Base-by-base conservation (phyloP, 1,284 basidiomycete species). In the Cutaneotrichosporon sp. region DNA sequence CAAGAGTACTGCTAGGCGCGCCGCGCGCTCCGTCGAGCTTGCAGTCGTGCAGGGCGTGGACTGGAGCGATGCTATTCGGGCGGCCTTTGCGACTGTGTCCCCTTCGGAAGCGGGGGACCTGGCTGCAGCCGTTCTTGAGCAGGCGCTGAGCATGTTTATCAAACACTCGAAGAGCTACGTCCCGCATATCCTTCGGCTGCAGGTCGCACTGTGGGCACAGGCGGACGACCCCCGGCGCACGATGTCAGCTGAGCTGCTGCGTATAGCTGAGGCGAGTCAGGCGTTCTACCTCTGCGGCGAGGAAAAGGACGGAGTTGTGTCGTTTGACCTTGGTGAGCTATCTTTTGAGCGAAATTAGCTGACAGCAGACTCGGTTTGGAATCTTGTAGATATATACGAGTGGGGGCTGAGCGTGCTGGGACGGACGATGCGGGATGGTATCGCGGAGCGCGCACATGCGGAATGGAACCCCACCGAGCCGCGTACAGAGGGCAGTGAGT, bases 251-350 rank as follows among this genome's bases (percentile, higher is more conserved):
- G 66, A 70, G 52, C 57, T 69, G 5, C 32, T 69, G 7, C 59
- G 63, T 4, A 52, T 72, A 5, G 51, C 59, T 16, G 66, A 66
- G 50, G 68, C 63, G 16, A 59, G 61, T 26, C 44, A 57, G 37
- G 55, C 70, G n/a, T 60, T 70, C 31, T 54, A 60, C 31, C 50
- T 54, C 20, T 62, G 61, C 33, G 60, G 62, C 5, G 52, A 50
- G 2, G 56, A 60, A 39, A 49, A 31, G 7, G 51, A 60, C 29
- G 62, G 60, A 20, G 46, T 20, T 33, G 59, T 54, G 25, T 17
- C 39, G 6, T 70, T 70, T 51, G 65, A 68, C 42, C 59, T 68
- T 9, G 65, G 66, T 68, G n/a, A 59, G 63, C n/a, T n/a, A n/a
- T n/a, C n/a, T n/a, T 63, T 31, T 26, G 29, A 24, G 44, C 8